Base-by-base conservation (phyloP, 176 grass and related monocot species). In the Triticum monococcum region DNA sequence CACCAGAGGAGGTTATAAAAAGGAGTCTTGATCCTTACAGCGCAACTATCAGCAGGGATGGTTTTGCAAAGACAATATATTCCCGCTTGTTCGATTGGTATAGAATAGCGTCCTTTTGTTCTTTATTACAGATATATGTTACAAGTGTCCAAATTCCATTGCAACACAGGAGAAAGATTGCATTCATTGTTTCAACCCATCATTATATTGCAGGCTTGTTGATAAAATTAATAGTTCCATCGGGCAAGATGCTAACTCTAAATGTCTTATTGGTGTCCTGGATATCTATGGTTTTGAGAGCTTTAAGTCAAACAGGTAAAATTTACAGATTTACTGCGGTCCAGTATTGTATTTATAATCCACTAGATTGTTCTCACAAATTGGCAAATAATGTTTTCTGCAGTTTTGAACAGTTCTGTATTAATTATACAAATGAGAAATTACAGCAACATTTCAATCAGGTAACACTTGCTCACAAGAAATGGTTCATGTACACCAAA, bases 231-330 rank as follows among this genome's bases (percentile, higher is more conserved):
- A 99, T 65, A 95, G 81, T 62, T 99, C 97, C 25, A 99, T 99
- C 65, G 97, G 97, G 66, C 97, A 99, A 91, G 97, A 99, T 68
- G 75, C 94, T 87, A 84, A 36, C 63, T 99, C 97, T 18, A 99
- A 96, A 80, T 91, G 92, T 80, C 92, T 99, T 66, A 99, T 99
- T 50, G 97, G 97, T 86, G 97, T 99, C 30, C 87, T 99, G 73
- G 97, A 99, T 76, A 99, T 99, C 60, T 99, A 99, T 89, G 97
- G 97, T 91, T 99, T 99, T 87, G 97, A 99, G 87, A 99, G 97
- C 88, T 99, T 99, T 80, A 99, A 99, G 87, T 78, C 85, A 24
- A 99, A 99, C 82, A 99, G 94, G 94, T 95, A 80, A 80, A 13
- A 4, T 68, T 28, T 80, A 9, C 80, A 80, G 10, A 8, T 68